These are phyloP conservation scores for Apiospora rasikravindrae DNA, from an alignment of 2,329 filamentous ascomycete species.

Conservation along the genomic window DNA sequence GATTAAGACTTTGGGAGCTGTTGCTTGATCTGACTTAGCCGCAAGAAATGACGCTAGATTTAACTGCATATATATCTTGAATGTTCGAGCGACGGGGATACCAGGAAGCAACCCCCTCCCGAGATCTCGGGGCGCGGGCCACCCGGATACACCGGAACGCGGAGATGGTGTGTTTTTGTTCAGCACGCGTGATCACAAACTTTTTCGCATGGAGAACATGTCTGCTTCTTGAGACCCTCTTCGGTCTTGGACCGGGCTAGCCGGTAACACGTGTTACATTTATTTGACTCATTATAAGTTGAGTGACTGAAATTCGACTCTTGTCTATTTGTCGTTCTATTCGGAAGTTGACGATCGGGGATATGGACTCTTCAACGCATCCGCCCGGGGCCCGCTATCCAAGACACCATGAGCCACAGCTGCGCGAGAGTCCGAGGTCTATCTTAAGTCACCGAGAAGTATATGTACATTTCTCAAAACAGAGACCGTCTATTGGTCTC, in stretches of 20 bases:
- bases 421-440: background rate
- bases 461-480: slow-evolving; percentile 1
- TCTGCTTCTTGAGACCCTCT: background rate
- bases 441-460: background rate
- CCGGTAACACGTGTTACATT: background rate
- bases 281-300: background rate
- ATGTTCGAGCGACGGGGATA: background rate
- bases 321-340: background rate
- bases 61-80: background rate
- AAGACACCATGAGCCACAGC: background rate
- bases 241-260: background rate
- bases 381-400: too few relatives aligned
- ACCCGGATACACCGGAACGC: background rate
- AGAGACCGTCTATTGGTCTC: background rate
- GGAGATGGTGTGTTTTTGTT: background rate
- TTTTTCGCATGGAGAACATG: background rate
- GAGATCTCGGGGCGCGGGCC: background rate
- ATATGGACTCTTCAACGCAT: background rate
- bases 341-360: background rate
- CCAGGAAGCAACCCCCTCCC: background rate
- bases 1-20: background rate
- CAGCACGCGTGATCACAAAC: background rate
- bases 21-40: background rate
- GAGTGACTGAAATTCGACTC: background rate
- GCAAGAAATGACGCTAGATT: background rate